Evolutionary conservation across 306 rosid genomes (phyloP).

Genomic region (Cicer chorassanicum): DNA sequence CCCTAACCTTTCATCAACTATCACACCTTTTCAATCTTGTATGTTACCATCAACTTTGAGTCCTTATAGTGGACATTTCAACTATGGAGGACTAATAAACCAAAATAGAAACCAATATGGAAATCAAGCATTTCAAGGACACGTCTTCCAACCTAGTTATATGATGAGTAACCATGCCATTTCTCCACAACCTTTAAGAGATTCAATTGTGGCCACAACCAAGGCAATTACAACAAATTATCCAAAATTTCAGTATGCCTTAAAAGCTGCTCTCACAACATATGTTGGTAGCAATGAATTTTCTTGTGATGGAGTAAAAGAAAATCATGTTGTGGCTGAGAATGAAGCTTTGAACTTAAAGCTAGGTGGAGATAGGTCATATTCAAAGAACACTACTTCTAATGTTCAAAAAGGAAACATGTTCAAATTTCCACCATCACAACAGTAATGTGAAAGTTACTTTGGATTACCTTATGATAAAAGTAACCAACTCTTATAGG

Average conservation of each 20-base stretch:
- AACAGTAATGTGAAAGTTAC: conserved; percentile 20
- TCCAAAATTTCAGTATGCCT: conserved; percentile 46
- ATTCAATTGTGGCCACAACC: conserved; percentile 43
- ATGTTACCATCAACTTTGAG: conserved; percentile 37
- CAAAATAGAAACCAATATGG: conserved; percentile 45
- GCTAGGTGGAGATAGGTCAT: conserved; percentile 8
- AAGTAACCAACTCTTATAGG: conserved; percentile 16
- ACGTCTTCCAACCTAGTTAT: conserved; percentile 42
- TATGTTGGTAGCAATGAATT: conserved; percentile 21
- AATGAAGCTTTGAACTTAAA: conserved; percentile 35
- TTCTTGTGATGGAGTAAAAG: conserved; percentile 25
- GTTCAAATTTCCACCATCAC: conserved; percentile 20
- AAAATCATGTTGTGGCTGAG: conserved; percentile 17
- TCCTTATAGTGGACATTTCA: conserved; percentile 36
- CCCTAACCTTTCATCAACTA: conserved; percentile 47
- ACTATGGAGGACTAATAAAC: conserved; percentile 20
- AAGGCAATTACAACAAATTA: conserved; percentile 37
- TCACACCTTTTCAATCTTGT: conserved; percentile 45
- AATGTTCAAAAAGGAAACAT: conserved; percentile 31
- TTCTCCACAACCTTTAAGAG: conserved; percentile 37
- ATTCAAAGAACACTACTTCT: not conserved
- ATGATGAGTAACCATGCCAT: conserved; percentile 19
- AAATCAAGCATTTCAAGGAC: conserved; percentile 51
- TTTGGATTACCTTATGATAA: conserved; percentile 10
- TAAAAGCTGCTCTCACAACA: conserved; percentile 46